These are phyloP conservation scores for Naganishia albida DNA, from an alignment of 1,284 basidiomycete species.

Conservation along the genomic window DNA sequence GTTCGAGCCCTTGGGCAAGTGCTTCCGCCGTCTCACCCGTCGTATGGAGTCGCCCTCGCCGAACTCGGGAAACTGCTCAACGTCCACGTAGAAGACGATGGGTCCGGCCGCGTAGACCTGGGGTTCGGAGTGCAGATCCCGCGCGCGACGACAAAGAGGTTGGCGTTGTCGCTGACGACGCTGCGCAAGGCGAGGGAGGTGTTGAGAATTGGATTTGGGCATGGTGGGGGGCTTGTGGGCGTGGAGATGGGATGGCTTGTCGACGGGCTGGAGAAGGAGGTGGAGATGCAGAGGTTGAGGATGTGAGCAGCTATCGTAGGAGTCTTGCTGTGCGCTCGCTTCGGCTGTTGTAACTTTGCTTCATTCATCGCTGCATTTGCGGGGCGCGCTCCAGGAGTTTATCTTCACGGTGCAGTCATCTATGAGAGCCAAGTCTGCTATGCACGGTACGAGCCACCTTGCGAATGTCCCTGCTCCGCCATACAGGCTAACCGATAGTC, in stretches of 20 bases:
- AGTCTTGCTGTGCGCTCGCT: too few relatives aligned
- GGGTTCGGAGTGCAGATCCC: conserved; percentile 29
- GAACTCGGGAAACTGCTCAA: conserved; percentile 77
- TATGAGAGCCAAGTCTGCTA: too few relatives aligned
- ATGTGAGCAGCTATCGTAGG: neutral
- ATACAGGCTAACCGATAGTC: too few relatives aligned
- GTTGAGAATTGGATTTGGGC: conserved; percentile 47
- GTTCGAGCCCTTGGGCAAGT: conserved; percentile 59
- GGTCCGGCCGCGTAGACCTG: neutral
- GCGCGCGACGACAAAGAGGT: conserved; percentile 60
- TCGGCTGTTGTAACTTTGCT: too few relatives aligned
- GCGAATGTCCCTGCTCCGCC: too few relatives aligned
- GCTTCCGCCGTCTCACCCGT: conserved; percentile 71
- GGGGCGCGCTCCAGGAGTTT: too few relatives aligned
- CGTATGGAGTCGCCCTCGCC: conserved; percentile 70
- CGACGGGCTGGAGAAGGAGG: conserved; percentile 36
- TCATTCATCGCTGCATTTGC: too few relatives aligned
- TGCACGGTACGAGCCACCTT: too few relatives aligned
- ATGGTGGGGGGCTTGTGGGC: conserved; percentile 47
- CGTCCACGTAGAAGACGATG: conserved; percentile 37
- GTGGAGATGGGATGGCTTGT: conserved; percentile 44
- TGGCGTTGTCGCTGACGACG: conserved; percentile 66
- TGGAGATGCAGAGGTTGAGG: conserved; percentile 19
- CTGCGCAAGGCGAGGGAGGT: conserved; percentile 62
- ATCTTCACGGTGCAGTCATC: too few relatives aligned